Percentiles rank a stretch among this genome's conserved stretches.
phyloP scores from a whole-genome alignment of 2,329 filamentous ascomycete species.

The Aspergillus pseudoglaucus region DNA sequence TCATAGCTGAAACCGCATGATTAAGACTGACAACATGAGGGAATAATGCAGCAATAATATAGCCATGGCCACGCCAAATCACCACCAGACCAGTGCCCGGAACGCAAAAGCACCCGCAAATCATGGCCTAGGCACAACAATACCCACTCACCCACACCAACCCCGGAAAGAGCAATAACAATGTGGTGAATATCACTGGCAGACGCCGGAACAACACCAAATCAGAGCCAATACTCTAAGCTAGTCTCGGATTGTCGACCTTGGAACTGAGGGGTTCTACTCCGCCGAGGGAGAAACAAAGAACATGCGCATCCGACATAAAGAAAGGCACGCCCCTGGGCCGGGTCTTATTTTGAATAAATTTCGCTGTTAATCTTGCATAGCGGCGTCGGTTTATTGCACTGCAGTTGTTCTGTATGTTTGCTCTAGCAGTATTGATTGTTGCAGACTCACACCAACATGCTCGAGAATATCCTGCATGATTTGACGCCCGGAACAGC shows the following conservation, averaged over 20 bases:
- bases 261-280: background rate
- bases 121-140: too few species aligned
- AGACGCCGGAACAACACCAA: background rate
- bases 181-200: background rate
- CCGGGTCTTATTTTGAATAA: too few species aligned
- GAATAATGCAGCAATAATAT: too few species aligned
- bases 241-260: background rate
- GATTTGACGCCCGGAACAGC: conserved; percentile 40
- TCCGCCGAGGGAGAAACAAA: background rate
- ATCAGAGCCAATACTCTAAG: background rate
- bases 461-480: conserved; percentile 43
- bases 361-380: too few species aligned
- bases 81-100: too few species aligned
- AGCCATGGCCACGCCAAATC: too few species aligned
- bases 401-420: background rate
- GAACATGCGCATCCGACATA: background rate
- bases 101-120: too few species aligned
- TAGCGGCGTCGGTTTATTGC: background rate
- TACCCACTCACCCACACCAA: too few species aligned
- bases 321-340: too few species aligned
- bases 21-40: too few species aligned
- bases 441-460: conserved; percentile 13
- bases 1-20: too few species aligned
- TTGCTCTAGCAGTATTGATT: background rate
- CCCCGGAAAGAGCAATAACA: background rate